Percentiles rank a stretch among this genome's conserved stretches.
These are phyloP conservation scores for Diplosphaera chodatii DNA, from an alignment of 139 green algal genomes.

Conservation along the genomic window DNA sequence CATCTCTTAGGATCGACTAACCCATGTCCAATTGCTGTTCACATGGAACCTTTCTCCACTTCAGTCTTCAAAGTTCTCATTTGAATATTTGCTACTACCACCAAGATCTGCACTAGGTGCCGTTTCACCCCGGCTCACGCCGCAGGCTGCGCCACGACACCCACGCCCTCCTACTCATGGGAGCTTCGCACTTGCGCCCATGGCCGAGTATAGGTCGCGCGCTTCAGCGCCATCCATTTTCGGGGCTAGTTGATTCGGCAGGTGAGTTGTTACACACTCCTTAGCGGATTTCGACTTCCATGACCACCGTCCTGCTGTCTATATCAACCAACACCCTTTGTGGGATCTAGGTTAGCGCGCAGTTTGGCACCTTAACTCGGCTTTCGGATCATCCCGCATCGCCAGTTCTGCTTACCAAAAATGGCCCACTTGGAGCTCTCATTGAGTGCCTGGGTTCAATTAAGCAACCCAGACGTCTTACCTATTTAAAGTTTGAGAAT, in stretches of 20 bases:
- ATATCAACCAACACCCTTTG: slow-evolving; percentile 93
- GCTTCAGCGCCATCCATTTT: slow-evolving; percentile 96
- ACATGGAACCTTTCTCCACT: slow-evolving; percentile 92
- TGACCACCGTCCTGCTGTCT: slow-evolving; percentile 94
- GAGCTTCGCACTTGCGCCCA: slow-evolving; percentile 73
- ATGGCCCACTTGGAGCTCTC: slow-evolving; percentile 83
- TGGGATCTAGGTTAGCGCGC: slow-evolving; percentile 89
- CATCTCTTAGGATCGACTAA: slow-evolving; percentile 92
- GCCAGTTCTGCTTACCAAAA: slow-evolving; percentile 97
- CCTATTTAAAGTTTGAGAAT: slow-evolving; percentile 97
- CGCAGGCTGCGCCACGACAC: slow-evolving; percentile 68
- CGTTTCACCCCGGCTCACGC: slow-evolving; percentile 81
- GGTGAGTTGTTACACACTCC: slow-evolving; percentile 97
- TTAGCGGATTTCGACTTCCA: slow-evolving; percentile 97
- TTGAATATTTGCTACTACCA: slow-evolving; percentile 95
- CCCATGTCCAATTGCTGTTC: slow-evolving; percentile 93
- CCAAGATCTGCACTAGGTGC: slow-evolving; percentile 88
- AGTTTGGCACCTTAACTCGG: slow-evolving; percentile 84
- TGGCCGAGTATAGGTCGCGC: slow-evolving; percentile 82
- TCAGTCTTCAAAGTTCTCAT: slow-evolving; percentile 91
- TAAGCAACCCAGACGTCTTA: slow-evolving; percentile 75
- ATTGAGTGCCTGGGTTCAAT: slow-evolving; percentile 76
- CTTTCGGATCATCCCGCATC: slow-evolving; percentile 94
- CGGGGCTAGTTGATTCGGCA: slow-evolving; percentile 94
- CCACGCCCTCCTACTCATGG: slow-evolving; percentile 90